A percentile compares a stretch with the other conserved stretches of the same genome.
Conservation (phyloP, 768 basidiomycete species). For the Amanita brunnescens region DNA sequence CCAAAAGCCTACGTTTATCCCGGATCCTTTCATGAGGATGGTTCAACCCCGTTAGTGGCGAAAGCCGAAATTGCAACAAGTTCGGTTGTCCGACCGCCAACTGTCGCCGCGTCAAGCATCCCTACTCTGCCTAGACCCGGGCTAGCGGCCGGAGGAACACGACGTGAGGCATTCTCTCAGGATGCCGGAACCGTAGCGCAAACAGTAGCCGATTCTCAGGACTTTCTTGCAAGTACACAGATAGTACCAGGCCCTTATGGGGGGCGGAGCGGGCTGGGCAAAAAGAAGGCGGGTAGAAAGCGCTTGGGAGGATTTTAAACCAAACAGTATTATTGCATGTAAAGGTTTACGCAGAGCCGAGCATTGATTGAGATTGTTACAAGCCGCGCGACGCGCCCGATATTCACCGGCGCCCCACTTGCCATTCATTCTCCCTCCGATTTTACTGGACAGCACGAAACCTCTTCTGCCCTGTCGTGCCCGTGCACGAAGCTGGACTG, state of each 20-base stretch:
- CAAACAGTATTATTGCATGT: not conserved
- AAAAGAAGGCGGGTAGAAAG: constrained; percentile 57
- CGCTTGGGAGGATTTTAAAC: constrained; percentile 66
- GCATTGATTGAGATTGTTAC: not conserved
- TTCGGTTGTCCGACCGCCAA: constrained; percentile 27
- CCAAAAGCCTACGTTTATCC: constrained; percentile 40
- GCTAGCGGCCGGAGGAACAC: constrained; percentile 3
- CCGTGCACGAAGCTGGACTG: constrained; percentile 65
- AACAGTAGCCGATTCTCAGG: constrained; percentile 24
- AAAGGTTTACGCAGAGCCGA: no score
- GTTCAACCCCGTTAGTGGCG: not conserved
- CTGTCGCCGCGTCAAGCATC: constrained; percentile 24
- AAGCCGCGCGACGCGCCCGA: not conserved
- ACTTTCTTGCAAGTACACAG: constrained; percentile 55
- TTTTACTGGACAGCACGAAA: constrained; percentile 11
- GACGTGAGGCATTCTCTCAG: not conserved
- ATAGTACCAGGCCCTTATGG: constrained; percentile 64
- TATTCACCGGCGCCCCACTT: constrained; percentile 5
- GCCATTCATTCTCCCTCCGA: constrained; percentile 9
- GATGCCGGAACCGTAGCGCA: not conserved
- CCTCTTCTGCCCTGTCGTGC: constrained; percentile 36
- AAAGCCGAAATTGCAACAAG: constrained; percentile 3
- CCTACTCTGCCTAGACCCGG: constrained; percentile 13
- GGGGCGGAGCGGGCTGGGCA: constrained; percentile 40
- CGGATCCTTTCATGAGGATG: constrained; percentile 42